Base-by-base conservation (phyloP, 164 flowering plant genomes). In the Macadamia tetraphylla region DNA sequence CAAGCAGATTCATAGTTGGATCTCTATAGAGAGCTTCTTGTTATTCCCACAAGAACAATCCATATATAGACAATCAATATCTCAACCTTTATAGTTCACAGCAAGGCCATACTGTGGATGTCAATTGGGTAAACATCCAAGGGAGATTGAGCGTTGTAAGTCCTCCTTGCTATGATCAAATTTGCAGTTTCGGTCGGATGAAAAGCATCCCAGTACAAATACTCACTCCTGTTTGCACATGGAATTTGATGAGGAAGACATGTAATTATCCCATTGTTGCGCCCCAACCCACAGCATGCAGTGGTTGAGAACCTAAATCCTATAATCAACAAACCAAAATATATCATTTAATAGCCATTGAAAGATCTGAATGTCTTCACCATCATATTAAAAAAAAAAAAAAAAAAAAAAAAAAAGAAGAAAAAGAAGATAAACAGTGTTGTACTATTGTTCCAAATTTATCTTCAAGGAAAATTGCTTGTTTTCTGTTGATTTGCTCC, bases 151-250 rank as follows among this genome's bases (percentile, higher is more conserved):
- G 73, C 61, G 32, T 17, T 35, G 65, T 67, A 76, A 3, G 75
- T 56, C 40, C 71, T 66, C 49, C 46, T 66, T 23, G 71, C 87
- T 0, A 73, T 6, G n/a, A 72, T 29, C n/a, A 65, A 17, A 64
- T 82, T 81, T 0, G 56, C 72, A 42, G 73, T 73, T 59, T 85
- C 85, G 1, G 85, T 75, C 8, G 84, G 85, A 67, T 85, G 88
- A 49, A 76, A 75, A 1, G 73, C 62, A 60, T 84, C 88, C 80
- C 79, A 84, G 58, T 82, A 84, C 23, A 74, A 17, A 18, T 71
- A 73, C 58, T 62, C 64, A 0, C 18, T 69, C 64, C 87, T 69
- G 61, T 79, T 71, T 15, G 8, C 10, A 71, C 87, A 82, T 53
- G 89, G 84, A 8, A 44, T 62, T 52, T 66, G 68, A 23, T 35